phyloP scores from a whole-genome alignment of 192 early-diverging fungal species.

The Backusella circina region DNA sequence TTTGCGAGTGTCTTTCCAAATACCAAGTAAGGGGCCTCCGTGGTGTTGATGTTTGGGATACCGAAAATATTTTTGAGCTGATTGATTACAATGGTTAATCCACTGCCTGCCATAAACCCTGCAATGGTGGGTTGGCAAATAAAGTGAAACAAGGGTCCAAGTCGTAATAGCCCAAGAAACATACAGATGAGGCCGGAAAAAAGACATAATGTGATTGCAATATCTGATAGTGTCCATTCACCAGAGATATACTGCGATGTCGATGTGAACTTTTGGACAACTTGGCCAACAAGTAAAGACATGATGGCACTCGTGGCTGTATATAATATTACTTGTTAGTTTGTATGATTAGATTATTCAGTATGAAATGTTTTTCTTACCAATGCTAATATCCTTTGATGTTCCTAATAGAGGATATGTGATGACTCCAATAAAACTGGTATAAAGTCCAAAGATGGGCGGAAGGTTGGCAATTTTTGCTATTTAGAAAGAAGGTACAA shows the following conservation, averaged over 20 bases:
- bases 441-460: slow-evolving; percentile 73
- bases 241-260: slow-evolving; percentile 13
- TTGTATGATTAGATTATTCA: not conserved
- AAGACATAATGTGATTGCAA: slow-evolving; percentile 61
- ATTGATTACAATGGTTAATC: slow-evolving; percentile 72
- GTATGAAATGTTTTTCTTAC: slow-evolving; percentile 24
- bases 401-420: slow-evolving; percentile 74
- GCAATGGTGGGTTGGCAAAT: slow-evolving; percentile 80
- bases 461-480: slow-evolving; percentile 72
- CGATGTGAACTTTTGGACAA: slow-evolving; percentile 33
- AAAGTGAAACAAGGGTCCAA: slow-evolving; percentile 87
- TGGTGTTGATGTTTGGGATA: slow-evolving; percentile 70
- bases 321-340: not conserved
- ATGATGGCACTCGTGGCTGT: slow-evolving; percentile 55
- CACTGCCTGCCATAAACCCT: slow-evolving; percentile 86
- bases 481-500: not conserved
- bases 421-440: slow-evolving; percentile 65
- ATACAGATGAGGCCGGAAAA: slow-evolving; percentile 70
- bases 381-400: slow-evolving; percentile 70
- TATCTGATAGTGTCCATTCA: slow-evolving; percentile 32
- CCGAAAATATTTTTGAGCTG: slow-evolving; percentile 71
- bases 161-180: slow-evolving; percentile 70
- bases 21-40: slow-evolving; percentile 68
- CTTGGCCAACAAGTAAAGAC: slow-evolving; percentile 71
- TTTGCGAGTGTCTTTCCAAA: slow-evolving; percentile 60